Conservation (phyloP, 2,329 filamentous ascomycete species). For the Colletotrichum somersetense region DNA sequence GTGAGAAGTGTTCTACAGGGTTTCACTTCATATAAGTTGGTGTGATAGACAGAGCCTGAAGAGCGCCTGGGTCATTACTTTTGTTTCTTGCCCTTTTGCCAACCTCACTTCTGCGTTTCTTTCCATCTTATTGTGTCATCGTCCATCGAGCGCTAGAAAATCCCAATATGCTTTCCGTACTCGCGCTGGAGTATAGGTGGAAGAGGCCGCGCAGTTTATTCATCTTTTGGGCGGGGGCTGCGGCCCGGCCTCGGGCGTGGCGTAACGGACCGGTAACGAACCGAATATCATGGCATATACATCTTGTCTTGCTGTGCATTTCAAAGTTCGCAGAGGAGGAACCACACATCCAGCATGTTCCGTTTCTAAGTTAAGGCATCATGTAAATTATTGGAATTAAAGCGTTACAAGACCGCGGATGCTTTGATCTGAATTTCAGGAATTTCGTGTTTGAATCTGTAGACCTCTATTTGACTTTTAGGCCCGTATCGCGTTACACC, state of each 20-base stretch:
- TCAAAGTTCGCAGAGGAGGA: neutral
- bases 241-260: neutral
- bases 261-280: neutral
- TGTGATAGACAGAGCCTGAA: neutral
- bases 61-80: too few species aligned
- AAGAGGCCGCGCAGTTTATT: neutral
- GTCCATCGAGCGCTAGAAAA: neutral
- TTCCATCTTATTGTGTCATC: neutral
- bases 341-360: neutral
- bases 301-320: neutral
- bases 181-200: neutral
- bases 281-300: too few species aligned
- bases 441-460: too few species aligned
- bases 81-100: neutral
- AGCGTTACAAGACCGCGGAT: neutral
- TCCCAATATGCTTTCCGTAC: neutral
- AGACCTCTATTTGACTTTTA: neutral
- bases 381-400: too few species aligned
- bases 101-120: neutral
- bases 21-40: neutral
- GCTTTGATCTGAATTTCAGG: neutral
- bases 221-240: too few species aligned
- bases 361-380: neutral
- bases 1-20: too few species aligned
- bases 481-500: too few species aligned